Evolutionary conservation across 2,329 filamentous ascomycete species (phyloP).

Genomic region (Alternaria longipes): DNA sequence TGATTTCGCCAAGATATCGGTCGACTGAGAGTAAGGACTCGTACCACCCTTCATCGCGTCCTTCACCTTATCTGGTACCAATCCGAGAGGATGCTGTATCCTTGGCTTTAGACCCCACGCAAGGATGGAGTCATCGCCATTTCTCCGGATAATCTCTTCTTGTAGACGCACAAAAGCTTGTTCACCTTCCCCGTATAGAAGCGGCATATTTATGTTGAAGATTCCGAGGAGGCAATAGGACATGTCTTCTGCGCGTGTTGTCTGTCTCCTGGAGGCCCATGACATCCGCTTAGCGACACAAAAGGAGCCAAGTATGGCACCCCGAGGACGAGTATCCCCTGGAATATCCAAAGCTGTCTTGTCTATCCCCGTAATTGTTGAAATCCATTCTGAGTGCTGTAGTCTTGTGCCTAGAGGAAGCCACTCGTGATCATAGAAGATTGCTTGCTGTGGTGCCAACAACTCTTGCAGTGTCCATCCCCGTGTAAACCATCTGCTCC

Average conservation of each 20-base stretch:
- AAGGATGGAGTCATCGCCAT: too few relatives aligned
- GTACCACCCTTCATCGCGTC: too few relatives aligned
- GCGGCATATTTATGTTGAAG: constrained; percentile 41
- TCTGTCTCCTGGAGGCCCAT: constrained; percentile 24
- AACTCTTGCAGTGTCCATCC: constrained; percentile 10
- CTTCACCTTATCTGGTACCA: too few relatives aligned
- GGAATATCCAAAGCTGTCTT: not conserved
- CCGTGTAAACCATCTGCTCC: constrained; percentile 8
- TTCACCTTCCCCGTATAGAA: constrained; percentile 44
- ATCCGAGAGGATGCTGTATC: too few relatives aligned
- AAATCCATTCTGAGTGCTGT: not conserved
- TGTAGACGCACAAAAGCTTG: constrained; percentile 35
- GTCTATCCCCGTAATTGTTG: not conserved
- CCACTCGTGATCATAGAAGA: not conserved
- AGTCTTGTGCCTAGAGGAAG: not conserved
- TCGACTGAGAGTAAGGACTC: too few relatives aligned
- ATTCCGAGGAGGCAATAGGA: constrained; percentile 46
- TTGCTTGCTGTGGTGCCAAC: not conserved
- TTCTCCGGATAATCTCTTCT: constrained; percentile 10
- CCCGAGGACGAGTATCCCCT: too few relatives aligned
- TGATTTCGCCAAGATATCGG: too few relatives aligned
- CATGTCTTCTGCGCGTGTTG: constrained; percentile 37
- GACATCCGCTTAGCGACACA: constrained; percentile 25
- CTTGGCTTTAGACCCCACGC: too few relatives aligned
- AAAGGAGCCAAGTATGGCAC: too few relatives aligned